Conservation (phyloP, 352 stramenopile species). For the Saprolegnia parasitica region DNA sequence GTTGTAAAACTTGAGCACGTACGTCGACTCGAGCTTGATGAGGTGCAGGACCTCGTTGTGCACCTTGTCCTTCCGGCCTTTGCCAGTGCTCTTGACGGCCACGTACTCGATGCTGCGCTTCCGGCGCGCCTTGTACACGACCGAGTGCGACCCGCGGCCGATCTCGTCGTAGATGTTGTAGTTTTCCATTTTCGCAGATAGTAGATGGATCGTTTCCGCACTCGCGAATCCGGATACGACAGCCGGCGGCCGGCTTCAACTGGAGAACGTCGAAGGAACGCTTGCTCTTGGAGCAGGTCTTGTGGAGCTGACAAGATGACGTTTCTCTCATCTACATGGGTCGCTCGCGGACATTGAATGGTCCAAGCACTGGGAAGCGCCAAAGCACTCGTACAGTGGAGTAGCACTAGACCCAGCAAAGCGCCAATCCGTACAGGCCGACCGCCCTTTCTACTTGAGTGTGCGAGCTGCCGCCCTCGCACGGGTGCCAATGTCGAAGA, state of each 20-base stretch:
- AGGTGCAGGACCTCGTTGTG: constrained; percentile 85
- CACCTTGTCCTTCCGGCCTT: constrained; percentile 90
- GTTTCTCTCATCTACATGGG: too few relatives aligned
- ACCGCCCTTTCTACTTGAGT: too few relatives aligned
- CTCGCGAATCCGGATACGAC: not conserved
- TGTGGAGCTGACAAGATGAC: too few relatives aligned
- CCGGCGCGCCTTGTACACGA: constrained; percentile 89
- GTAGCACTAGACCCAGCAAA: too few relatives aligned
- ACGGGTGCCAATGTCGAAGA: too few relatives aligned
- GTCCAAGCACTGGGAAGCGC: too few relatives aligned
- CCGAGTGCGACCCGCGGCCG: constrained; percentile 83
- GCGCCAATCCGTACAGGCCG: too few relatives aligned
- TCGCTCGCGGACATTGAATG: too few relatives aligned
- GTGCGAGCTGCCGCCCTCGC: too few relatives aligned
- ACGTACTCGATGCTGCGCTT: constrained; percentile 93
- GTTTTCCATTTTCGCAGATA: constrained; percentile 75
- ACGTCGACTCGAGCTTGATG: constrained; percentile 76
- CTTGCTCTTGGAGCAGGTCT: too few relatives aligned
- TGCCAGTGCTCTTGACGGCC: constrained; percentile 90
- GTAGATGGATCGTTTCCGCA: not conserved
- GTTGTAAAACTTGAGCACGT: constrained; percentile 91
- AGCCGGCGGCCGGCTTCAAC: not conserved
- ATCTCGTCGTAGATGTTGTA: constrained; percentile 95
- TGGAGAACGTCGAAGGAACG: too few relatives aligned
- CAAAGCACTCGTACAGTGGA: too few relatives aligned